Base-by-base conservation (phyloP, 2,329 filamentous ascomycete genomes). In the Cladosporium sp. region DNA sequence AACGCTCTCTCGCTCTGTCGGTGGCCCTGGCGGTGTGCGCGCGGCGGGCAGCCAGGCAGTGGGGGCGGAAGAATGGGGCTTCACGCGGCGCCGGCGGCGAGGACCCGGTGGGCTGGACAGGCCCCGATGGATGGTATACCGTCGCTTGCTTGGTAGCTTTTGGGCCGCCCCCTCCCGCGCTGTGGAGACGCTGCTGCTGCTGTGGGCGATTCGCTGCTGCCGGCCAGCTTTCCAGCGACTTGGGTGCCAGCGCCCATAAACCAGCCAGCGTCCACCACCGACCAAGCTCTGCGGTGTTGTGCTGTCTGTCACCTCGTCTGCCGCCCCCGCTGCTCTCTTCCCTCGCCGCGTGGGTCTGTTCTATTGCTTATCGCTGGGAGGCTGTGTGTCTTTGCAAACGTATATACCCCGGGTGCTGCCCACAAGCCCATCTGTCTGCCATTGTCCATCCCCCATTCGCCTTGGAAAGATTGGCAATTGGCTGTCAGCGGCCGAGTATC, bases 181-280 rank as follows among this genome's bases (percentile, higher is more conserved):
- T 55, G 52, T 55, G 52, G 52, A 42, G 52, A 47, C 52, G 52
- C 37, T 9, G 24, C 24, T 36, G 52, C 37, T 9, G 24, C 24
- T 36, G 40, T 34, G 52, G 20, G 52, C 47, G 52, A 55, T 55
- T 55, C 52, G 52, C 32, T 55, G 51, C 39, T 20, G 19, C 40
- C 40, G 40, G 52, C 52, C 40, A 53, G 40, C 50, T 52, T 35
- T 42, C 50, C 50, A 53, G 25, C 28, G 36, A 37, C 32, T 47
- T 32, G 52, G 52, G 32, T 37, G 34, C 42, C 35, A 55, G 7
- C 9, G 42, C 42, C 42, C 42, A 48, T 48, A 54, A 54, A 35
- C 24, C 50, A 55, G 52, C 52, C 40, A 47, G 40, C 35, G 20
- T 42, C 52, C 52, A 55, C 52, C 52, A 20, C n/a, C 34, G 12